phyloP scores from a whole-genome alignment of 768 basidiomycete genomes.

The Coprinopsis cinerea region DNA sequence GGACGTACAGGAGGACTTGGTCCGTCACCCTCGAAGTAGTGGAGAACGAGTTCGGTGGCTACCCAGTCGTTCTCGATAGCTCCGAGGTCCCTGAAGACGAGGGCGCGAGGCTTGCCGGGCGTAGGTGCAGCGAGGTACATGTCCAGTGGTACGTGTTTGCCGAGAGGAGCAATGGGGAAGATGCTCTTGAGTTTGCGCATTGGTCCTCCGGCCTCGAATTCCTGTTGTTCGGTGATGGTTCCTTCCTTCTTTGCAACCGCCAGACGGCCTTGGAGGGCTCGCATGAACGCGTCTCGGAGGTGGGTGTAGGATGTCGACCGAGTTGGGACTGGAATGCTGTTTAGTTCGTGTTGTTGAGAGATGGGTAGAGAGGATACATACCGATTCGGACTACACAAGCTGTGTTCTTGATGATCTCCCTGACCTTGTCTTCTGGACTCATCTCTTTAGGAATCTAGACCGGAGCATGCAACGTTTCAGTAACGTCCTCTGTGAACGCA shows the following conservation, averaged over 20 bases:
- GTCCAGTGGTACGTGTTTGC: slow-evolving; percentile 66
- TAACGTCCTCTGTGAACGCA: background rate
- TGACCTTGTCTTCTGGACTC: slow-evolving; percentile 63
- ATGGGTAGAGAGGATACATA: slow-evolving; percentile 18
- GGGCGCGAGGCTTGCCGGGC: slow-evolving; percentile 40
- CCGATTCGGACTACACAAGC: slow-evolving; percentile 74
- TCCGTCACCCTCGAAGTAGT: slow-evolving; percentile 68
- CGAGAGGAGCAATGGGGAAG: slow-evolving; percentile 64
- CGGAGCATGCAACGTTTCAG: slow-evolving; percentile 3
- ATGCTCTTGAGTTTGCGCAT: slow-evolving; percentile 69
- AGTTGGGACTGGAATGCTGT: slow-evolving; percentile 56
- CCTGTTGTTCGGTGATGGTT: slow-evolving; percentile 52
- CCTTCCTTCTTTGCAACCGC: slow-evolving; percentile 44
- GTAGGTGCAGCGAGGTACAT: slow-evolving; percentile 59
- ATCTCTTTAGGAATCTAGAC: slow-evolving; percentile 49
- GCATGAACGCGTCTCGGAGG: slow-evolving; percentile 77
- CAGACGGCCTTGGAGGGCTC: slow-evolving; percentile 62
- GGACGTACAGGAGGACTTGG: slow-evolving; percentile 65
- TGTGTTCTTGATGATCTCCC: slow-evolving; percentile 58
- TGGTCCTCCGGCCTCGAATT: slow-evolving; percentile 51
- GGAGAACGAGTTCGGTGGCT: slow-evolving; percentile 62
- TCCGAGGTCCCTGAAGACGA: slow-evolving; percentile 71
- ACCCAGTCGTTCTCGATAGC: slow-evolving; percentile 70
- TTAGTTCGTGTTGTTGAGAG: background rate
- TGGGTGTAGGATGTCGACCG: slow-evolving; percentile 73